Evolutionary conservation across 2,329 filamentous ascomycete genomes (phyloP), one percentile per base, ranked within the genome.

Genomic region (Ophiocordyceps camponoti-floridani): DNA sequence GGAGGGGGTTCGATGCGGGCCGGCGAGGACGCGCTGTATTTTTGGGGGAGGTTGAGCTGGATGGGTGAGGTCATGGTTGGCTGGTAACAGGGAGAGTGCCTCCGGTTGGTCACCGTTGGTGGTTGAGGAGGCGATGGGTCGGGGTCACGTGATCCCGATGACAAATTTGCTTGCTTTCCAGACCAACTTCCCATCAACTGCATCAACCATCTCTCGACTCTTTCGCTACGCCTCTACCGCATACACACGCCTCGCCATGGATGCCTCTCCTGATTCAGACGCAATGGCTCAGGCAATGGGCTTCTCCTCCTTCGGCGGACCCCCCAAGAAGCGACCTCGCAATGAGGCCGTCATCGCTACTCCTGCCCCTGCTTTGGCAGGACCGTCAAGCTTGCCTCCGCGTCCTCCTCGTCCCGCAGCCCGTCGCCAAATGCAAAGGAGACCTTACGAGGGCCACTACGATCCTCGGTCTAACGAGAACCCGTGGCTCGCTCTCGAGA

Each of bases 221-320:
- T 30, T 30, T 23, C 23, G 23, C 23, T 23, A 23, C 23, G 23
- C 23, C 5, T 23, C 23, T 23, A 23, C 23, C 23, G 23, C 23
- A 5, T 3, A 23, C 23, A 23, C 2, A n/a, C 26, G 10, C 40
- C 27, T n/a, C 26, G 37, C 38, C 13, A 52, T 51, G 53, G 51
- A 54, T 35, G 19, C 43, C 37, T 46, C 45, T 43, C 35, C 51
- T 35, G 50, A 48, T n/a, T 56, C 56, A 18, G 67, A 72, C 14
- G 72, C 73, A 44, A 77, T 84, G 58, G 77, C 78, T 19, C 72
- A 73, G 40, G 70, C 73, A 42, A 81, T 87, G 77, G 83, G 83
- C 49, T 87, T 87, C 60, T 72, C 77, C 9, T 71, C 74, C 46
- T 88, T 88, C 55, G 82, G 82, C 51, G 60, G 63, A 10, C 63